Evolutionary conservation across 352 stramenopile genomes (phyloP), one percentile per base, ranked within the genome.

Genomic region (Phytophthora fragariae): DNA sequence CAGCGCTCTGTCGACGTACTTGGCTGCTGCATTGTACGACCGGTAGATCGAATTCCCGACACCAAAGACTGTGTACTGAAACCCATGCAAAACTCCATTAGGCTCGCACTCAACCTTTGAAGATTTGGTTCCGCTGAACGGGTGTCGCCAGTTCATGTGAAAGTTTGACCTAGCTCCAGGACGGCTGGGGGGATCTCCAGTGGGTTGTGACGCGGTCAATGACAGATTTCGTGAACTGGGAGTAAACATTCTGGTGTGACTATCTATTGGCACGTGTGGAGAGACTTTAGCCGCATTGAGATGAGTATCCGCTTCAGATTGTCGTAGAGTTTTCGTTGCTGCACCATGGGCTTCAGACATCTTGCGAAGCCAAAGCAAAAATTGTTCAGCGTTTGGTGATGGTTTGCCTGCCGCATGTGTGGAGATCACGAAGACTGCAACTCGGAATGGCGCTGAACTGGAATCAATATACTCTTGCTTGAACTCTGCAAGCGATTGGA

Each of bases 11-110:
- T 99, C 85, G n/a, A 97, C 84, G 27, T 92, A 94, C 65, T 97
- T 98, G 17, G 89, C 94, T 79, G 97, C 97, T 19, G 88, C 81
- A 78, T 99, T 99, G 84, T 91, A 99, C 52, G 98, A 92, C 55
- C 98, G 87, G 70, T 99, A 99, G 68, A 97, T 84, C 6, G 79
- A 95, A 77, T 99, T 99, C 5, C 97, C 98, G 4, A 99, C 83
- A 41, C 96, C 97, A 90, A 99, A 99, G 0, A 99, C 96, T 9
- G 91, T 85, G 76, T 91, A 99, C 49, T 97, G 76, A 47, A 74
- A 59, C 97, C 65, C 19, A 77, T 82, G 11, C 73, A 37, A 52
- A 19, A 17, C 11, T n/a, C 55, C 31, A 94, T 73, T 47, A 2
- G 44, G 6, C 10, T 47, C 41, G 39, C 33, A 65, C 9, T 44